Evolutionary conservation across 2,329 filamentous ascomycete species (phyloP).

Genomic region (Monosporascus sp.): DNA sequence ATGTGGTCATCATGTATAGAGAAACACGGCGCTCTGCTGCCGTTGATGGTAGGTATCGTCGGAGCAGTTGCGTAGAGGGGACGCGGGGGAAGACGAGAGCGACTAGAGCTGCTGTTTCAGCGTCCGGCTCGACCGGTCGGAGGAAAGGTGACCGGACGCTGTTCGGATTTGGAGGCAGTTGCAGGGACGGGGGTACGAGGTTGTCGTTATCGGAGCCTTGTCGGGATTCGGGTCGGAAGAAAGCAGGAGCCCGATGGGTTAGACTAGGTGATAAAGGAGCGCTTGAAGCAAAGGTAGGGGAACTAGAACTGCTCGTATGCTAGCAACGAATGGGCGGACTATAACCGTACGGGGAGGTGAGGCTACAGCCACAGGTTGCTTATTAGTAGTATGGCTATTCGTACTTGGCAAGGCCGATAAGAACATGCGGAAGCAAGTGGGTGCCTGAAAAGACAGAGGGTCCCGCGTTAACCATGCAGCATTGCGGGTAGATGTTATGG

Average conservation of each 20-base stretch:
- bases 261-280: not conserved
- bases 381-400: too few relatives aligned
- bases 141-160: not conserved
- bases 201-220: not conserved
- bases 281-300: not conserved
- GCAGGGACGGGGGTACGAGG: not conserved
- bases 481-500: too few relatives aligned
- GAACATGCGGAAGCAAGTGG: too few relatives aligned
- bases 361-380: too few relatives aligned
- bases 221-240: not conserved
- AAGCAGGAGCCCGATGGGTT: not conserved
- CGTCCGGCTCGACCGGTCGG: not conserved
- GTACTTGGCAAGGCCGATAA: too few relatives aligned
- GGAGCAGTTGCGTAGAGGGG: not conserved
- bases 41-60: not conserved
- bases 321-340: not conserved
- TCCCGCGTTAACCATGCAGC: too few relatives aligned
- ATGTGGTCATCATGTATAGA: slow-evolving; percentile 24
- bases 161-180: not conserved
- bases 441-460: too few relatives aligned
- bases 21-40: not conserved
- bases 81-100: not conserved
- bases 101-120: not conserved
- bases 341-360: too few relatives aligned
- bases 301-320: not conserved